These are phyloP conservation scores for Blepharisma undulans DNA, from an alignment of 169 alveolate species.

Conservation along the genomic window DNA sequence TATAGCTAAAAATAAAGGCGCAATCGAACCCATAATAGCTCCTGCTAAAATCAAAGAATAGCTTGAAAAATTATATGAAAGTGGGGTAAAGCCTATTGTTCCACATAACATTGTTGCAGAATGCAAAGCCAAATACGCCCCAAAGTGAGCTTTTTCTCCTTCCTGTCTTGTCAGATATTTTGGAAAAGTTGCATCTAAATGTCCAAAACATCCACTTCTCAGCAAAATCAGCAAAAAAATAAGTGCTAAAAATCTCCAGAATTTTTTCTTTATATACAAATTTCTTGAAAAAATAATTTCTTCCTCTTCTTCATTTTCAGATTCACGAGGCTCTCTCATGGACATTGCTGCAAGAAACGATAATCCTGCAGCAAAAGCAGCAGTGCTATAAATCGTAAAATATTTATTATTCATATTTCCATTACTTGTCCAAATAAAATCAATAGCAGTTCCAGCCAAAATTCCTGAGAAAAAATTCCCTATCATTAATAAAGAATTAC, in stretches of 20 bases:
- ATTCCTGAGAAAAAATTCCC: background rate
- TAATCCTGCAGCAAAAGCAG: background rate
- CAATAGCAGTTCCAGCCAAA: background rate
- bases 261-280: slow-evolving; percentile 16
- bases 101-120: slow-evolving; percentile 43
- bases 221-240: background rate
- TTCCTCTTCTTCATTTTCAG: background rate
- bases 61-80: slow-evolving; percentile 14
- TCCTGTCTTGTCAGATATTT: slow-evolving; percentile 47
- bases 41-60: slow-evolving; percentile 49
- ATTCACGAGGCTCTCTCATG: background rate
- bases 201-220: slow-evolving; percentile 33
- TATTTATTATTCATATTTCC: background rate
- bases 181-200: slow-evolving; percentile 60
- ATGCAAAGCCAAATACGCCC: slow-evolving; percentile 45
- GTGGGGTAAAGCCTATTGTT: slow-evolving; percentile 36
- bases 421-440: background rate
- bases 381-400: background rate
- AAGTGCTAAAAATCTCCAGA: slow-evolving; percentile 47
- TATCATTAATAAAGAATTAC: background rate
- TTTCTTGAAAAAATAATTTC: background rate
- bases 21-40: slow-evolving; percentile 36
- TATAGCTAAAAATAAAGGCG: slow-evolving; percentile 43
- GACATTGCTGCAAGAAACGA: background rate
- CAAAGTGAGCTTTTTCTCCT: slow-evolving; percentile 65